Percentiles rank a stretch among this genome's conserved stretches.
phyloP scores from a whole-genome alignment of 805 yeast species.

The Myxozyma vanderwaltii region DNA sequence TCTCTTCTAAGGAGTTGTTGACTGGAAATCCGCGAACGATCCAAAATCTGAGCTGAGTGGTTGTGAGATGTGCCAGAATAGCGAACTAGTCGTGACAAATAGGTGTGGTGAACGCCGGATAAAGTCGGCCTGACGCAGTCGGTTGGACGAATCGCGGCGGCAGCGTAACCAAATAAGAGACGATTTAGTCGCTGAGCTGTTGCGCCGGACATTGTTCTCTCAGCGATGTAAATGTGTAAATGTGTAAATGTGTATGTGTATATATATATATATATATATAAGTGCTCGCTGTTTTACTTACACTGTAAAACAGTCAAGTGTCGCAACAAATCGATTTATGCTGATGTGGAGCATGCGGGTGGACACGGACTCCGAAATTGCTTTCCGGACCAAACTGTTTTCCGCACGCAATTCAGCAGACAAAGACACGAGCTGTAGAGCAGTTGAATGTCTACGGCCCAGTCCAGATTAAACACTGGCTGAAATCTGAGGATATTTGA shows the following conservation, averaged over 20 bases:
- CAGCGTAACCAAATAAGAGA: not conserved
- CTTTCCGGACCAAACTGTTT: not conserved
- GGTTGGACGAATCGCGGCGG: not conserved
- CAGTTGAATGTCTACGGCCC: slow-evolving; percentile 19
- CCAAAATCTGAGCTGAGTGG: not conserved
- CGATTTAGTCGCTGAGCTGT: not conserved
- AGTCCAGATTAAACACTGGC: not conserved
- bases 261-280: too few relatives aligned
- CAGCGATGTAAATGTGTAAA: too few relatives aligned
- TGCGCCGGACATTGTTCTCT: not conserved
- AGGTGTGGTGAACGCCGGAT: not conserved
- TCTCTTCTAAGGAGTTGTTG: not conserved
- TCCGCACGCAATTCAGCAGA: too few relatives aligned
- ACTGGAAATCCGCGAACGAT: not conserved
- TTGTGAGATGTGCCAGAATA: not conserved
- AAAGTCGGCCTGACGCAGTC: not conserved
- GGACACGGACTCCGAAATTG: too few relatives aligned
- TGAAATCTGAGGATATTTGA: too few relatives aligned
- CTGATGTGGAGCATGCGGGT: too few relatives aligned
- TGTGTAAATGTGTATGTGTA: too few relatives aligned
- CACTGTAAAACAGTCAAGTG: too few relatives aligned
- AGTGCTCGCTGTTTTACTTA: too few relatives aligned
- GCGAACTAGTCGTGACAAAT: not conserved
- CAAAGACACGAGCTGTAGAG: slow-evolving; percentile 6
- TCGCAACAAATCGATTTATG: too few relatives aligned